Evolutionary conservation across 2,329 filamentous ascomycete species (phyloP).

Genomic region (Botrytis squamosa): DNA sequence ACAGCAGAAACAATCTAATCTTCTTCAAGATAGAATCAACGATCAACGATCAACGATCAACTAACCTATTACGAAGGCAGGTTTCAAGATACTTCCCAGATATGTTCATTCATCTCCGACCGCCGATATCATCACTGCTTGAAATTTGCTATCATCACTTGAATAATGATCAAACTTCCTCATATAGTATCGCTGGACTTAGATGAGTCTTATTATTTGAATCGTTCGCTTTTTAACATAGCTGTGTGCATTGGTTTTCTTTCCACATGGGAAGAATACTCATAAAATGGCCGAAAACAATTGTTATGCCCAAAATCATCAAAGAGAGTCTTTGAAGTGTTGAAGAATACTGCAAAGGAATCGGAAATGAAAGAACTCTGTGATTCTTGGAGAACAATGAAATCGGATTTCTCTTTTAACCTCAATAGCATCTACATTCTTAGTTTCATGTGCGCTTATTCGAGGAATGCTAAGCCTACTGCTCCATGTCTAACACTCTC

Average conservation of each 20-base stretch:
- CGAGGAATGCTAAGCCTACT: neutral
- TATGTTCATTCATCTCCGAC: neutral
- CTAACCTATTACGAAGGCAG: neutral
- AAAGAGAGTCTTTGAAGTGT: neutral
- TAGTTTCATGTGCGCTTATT: neutral
- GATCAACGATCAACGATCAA: neutral
- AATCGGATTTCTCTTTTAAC: neutral
- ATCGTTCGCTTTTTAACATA: neutral
- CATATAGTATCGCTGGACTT: neutral
- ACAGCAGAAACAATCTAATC: neutral
- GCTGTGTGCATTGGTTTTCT: too few species aligned
- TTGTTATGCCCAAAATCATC: neutral
- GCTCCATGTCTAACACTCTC: neutral
- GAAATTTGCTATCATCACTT: neutral
- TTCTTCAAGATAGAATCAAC: neutral
- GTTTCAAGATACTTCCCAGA: neutral
- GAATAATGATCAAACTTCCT: neutral
- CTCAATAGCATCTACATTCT: neutral
- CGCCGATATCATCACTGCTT: neutral
- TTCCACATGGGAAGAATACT: neutral
- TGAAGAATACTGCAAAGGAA: neutral
- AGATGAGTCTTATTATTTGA: neutral
- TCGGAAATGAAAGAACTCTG: conserved; percentile 3
- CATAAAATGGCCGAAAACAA: neutral
- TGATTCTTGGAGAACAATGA: conserved; percentile 1